Base-by-base conservation (phyloP, 306 rosid genomes). In the Albizia julibrissin region DNA sequence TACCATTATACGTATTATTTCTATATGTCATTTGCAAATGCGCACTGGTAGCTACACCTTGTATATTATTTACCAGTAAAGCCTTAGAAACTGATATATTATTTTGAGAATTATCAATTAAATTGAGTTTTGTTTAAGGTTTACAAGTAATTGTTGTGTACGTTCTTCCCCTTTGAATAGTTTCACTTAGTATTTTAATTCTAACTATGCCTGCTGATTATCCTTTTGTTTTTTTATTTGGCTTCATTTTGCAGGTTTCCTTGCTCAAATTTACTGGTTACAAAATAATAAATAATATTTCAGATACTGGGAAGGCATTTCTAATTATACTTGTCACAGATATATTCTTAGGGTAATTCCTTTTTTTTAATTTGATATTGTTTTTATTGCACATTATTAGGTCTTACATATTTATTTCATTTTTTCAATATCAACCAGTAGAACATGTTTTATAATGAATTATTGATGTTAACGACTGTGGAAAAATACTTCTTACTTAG, bases 301-400 rank as follows among this genome's bases (percentile, higher is more conserved):
- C 99, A 74, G 98, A 95, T 87, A 89, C 98, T 56, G 99, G 97
- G 89, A 95, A 95, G 94, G 98, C 98, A 65, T 89, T 95, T 87
- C 86, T 95, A 62, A 91, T 95, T 84, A 93, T 95, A 88, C 89
- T 91, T 75, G 62, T 92, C 87, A 88, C 98, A 77, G 98, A 95
- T 91, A 93, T 92, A 82, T 92, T 95, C 88, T 85, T 95, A 76
- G 99, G 99, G 99, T 95, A 93, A 91, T 76, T 82, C 86, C 74
- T 70, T 79, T 14, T 82, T 61, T 72, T 75, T 56, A 49, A 54
- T 68, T 67, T 62, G 52, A 34, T 59, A 12, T 77, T 79, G 62
- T 26, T 59, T 59, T 70, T 77, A 40, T 22, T 42, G 39, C 56
- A 24, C 21, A 34, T 42, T 40, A 46, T 29, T 9, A 10, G 3